Base-by-base conservation (phyloP, 805 yeast species). In the Hanseniaspora vineae region DNA sequence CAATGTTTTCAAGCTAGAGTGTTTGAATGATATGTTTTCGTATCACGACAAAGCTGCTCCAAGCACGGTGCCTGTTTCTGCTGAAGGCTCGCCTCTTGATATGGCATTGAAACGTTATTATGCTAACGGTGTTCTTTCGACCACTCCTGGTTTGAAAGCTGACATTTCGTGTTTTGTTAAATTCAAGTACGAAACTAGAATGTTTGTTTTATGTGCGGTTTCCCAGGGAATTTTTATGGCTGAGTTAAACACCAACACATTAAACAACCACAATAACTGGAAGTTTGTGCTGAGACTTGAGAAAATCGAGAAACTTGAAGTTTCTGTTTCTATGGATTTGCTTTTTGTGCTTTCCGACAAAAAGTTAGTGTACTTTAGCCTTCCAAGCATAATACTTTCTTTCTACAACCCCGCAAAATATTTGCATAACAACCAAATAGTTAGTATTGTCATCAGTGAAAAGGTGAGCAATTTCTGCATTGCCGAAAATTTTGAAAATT, bases 401-500 rank as follows among this genome's bases (percentile, higher is more conserved):
- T 80, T 77, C 56, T 71, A 72, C 48, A 75, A 70, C 39, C 61
- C 57, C 31, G 56, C 58, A 15, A 53, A 58, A n/a, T 66, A 66
- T 39, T 54, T 64, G 1, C 44, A 55, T 11, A 59, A 62, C 19
- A 64, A 65, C 23, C 58, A 59, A 3, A 53, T 73, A 18, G 66
- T 74, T n/a, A 75, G 81, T 14, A 70, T 75, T 29, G 54, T 77
- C 12, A 67, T 78, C 13, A 68, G 72, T 52, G 77, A 78, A 60
- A 64, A 77, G 58, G 78, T 79, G 0, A 63, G 74, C 1, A 79
- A 74, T 52, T 88, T 84, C 64, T 75, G 73, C 44, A 66, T 83
- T 50, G 96, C 92, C 0, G 74, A 70, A 31, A 86, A 88, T 58
- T 72, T 78, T 49, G 78, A 77, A 13, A 61, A 70, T 77, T 52